Conservation (phyloP, 371 early-diverging fungal species). For the Syncephalastrum sp. region DNA sequence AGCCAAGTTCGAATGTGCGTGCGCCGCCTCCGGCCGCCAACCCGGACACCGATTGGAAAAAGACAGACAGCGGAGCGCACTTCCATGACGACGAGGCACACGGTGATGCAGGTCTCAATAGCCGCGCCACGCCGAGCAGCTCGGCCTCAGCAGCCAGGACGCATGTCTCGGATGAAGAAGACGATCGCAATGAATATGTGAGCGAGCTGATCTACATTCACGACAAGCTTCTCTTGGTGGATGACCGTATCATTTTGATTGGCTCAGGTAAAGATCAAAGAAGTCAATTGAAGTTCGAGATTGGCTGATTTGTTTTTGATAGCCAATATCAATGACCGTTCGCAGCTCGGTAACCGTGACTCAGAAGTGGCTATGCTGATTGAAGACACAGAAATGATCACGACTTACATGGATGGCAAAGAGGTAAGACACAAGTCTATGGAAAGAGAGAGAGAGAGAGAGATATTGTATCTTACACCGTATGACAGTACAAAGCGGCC, state of each 20-base stretch:
- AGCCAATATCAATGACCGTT: conserved; percentile 57
- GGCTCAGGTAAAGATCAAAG: conserved; percentile 71
- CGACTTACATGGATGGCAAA: conserved; percentile 72
- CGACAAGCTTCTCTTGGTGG: conserved; percentile 90
- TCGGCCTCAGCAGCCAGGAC: not conserved
- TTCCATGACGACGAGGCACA: conserved; percentile 11
- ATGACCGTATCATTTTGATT: conserved; percentile 79
- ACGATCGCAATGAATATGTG: conserved; percentile 54
- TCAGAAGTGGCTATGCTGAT: conserved; percentile 88
- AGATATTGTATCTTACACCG: not conserved
- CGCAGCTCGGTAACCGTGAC: conserved; percentile 85
- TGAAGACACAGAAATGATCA: conserved; percentile 72
- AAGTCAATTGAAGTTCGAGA: conserved; percentile 17
- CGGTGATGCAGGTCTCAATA: not conserved
- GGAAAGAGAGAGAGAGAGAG: not conserved
- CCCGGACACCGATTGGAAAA: not conserved
- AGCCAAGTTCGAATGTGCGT: conserved; percentile 2
- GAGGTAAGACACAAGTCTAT: conserved; percentile 30
- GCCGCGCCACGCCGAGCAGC: not conserved
- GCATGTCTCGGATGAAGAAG: conserved; percentile 9
- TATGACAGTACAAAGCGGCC: conserved; percentile 63
- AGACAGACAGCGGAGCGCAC: conserved; percentile 13
- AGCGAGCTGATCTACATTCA: conserved; percentile 91
- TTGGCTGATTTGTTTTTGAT: conserved; percentile 18
- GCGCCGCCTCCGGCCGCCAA: not conserved